Conservation (phyloP, 306 rosid species). For the Sophora flavescens region DNA sequence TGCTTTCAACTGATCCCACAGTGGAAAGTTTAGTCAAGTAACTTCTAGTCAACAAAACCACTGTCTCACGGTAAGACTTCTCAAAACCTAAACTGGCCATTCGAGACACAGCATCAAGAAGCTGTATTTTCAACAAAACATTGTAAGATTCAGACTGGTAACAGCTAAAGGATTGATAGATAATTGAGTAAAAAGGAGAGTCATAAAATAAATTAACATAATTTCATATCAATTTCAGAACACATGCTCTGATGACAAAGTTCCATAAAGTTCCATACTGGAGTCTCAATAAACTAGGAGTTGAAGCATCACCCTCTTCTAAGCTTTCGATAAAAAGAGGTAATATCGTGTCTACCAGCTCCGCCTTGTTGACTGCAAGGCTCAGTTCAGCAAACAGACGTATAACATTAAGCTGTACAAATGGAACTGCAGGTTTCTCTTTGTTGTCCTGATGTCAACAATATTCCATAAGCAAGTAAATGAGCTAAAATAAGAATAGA, state of each 20-base stretch:
- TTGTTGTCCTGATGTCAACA: slow-evolving; percentile 76
- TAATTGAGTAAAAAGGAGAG: slow-evolving; percentile 21
- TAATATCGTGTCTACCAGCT: slow-evolving; percentile 87
- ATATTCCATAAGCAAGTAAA: slow-evolving; percentile 41
- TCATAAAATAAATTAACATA: slow-evolving; percentile 30
- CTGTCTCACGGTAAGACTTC: slow-evolving; percentile 97
- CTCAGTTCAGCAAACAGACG: slow-evolving; percentile 83
- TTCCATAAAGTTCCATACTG: slow-evolving; percentile 78
- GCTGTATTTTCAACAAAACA: slow-evolving; percentile 62
- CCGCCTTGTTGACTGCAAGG: slow-evolving; percentile 80
- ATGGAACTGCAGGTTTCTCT: slow-evolving; percentile 83
- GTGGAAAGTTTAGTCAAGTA: slow-evolving; percentile 86
- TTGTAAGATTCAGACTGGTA: slow-evolving; percentile 36
- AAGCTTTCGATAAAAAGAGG: slow-evolving; percentile 94
- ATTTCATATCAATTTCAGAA: slow-evolving; percentile 39
- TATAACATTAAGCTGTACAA: slow-evolving; percentile 88
- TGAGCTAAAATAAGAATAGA: slow-evolving; percentile 23
- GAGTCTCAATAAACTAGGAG: slow-evolving; percentile 93
- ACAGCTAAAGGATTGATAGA: slow-evolving; percentile 34
- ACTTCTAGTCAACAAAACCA: slow-evolving; percentile 97
- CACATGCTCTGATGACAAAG: slow-evolving; percentile 53
- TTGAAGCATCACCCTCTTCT: slow-evolving; percentile 99
- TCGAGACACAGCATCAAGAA: slow-evolving; percentile 93
- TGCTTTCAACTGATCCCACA: slow-evolving; percentile 93
- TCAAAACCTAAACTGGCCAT: slow-evolving; percentile 99